Base-by-base conservation (phyloP, 2,329 filamentous ascomycete genomes). In the Penicillium glabrum region DNA sequence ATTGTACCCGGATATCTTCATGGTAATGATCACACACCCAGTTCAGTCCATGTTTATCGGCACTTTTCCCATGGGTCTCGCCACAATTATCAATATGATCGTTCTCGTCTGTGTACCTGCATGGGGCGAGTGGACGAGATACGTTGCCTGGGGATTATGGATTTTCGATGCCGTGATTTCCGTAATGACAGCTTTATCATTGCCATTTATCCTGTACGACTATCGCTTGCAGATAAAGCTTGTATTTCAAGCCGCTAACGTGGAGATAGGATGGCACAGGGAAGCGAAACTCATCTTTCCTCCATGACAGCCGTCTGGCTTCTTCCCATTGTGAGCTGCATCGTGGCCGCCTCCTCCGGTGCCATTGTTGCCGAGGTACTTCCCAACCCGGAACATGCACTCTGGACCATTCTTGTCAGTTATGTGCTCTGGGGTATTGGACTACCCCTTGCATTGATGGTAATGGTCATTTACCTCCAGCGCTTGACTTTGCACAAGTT, bases 371-470 rank as follows among this genome's bases (percentile, higher is more conserved):
- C 88, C 3, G 79, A 80, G 8, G 77, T 82, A 14, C 78, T 91
- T 0, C 79, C 82, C 1, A 76, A 85, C 58, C 73, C 75, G 0
- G 72, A 81, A 31, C 79, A 86, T 60, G 86, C 85, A 5, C 75
- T 89, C 13, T 82, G 81, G 56, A 91, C 88, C 0, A 67, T 90
- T 21, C 74, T 90, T 23, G 77, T 78, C 16, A 86, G 82, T 24
- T 91, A 90, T 69, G 76, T 89, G n/a, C 81, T 91, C 57, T 90
- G 86, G 86, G 88, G 88, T 0, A 84, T 88, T 51, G 85, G 86
- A 2, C 75, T 82, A 1, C 82, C 83, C 0, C 73, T 90, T 46
- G 83, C 86, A 0, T 79, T 87, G 71, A 83, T 83, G 60, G 82
- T 89, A 8, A 78, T 90, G 43, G 84, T 83, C 5, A 82, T 90